Evolutionary conservation across 768 basidiomycete genomes (phyloP), one percentile per base, ranked within the genome.

Genomic region (Coprinellus micaceus): DNA sequence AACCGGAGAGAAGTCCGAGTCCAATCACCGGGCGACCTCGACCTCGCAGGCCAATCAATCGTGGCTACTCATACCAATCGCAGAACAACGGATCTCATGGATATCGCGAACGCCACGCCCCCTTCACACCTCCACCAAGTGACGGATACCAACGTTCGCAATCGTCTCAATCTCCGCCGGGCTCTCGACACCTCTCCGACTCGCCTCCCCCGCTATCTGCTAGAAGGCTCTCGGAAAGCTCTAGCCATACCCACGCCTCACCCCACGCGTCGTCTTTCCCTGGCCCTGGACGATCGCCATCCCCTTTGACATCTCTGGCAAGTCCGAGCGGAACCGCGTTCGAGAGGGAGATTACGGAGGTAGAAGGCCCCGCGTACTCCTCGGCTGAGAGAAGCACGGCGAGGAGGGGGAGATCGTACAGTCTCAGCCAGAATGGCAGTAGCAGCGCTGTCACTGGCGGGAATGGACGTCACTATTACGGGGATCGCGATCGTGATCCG

Each of bases 1-100:
- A 51, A 22, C 49, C 49, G 29, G 58, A 57, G 44, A 47, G 53
- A 21, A 63, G 61, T 48, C 58, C 63, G 19, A 60, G 58, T 28
- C 56, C 56, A 0, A 57, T 57, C 30, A 57, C 56, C 24, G 56
- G 56, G 10, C 40, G 56, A 26, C 56, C 56, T 21, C 40, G 56
- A 33, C 55, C 55, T 19, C 44, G 51, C 39, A 52, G 56, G 24
- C 49, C 19, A 12, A 30, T 51, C 30, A 51, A 51, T n/a, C 29
- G 41, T 17, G 52, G 24, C 36, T 26, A 48, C 24, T 15, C 46
- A 6, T 48, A 15, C 24, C 40, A 43, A 43, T 9, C 13, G 15
- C 54, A 36, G 5, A 17, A 30, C 21, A 19, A 47, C 40, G 40
- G 40, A 5, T 7, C 33, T 13, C 6, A 33, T 13, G 33, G 33